phyloP scores from a whole-genome alignment of 768 basidiomycete genomes.

The Paxillus involutus region DNA sequence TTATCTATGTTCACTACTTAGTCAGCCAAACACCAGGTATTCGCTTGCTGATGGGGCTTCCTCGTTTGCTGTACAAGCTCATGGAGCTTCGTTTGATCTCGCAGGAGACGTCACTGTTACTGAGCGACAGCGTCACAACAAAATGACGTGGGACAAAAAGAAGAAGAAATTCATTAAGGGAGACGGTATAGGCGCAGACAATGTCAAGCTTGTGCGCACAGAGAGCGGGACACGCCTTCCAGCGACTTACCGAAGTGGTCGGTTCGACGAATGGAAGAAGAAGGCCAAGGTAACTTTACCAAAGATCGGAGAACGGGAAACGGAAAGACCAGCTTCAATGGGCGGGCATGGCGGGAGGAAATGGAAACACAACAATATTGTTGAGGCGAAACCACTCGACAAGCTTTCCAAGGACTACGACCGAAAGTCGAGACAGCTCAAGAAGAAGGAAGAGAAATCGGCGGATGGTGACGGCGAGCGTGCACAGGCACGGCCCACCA shows the following conservation, averaged over 20 bases:
- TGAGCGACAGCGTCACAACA: slow-evolving; percentile 55
- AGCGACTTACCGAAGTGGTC: slow-evolving; percentile 88
- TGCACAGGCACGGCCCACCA: slow-evolving; percentile 12
- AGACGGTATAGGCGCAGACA: slow-evolving; percentile 83
- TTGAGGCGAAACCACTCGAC: slow-evolving; percentile 73
- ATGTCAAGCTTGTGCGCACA: slow-evolving; percentile 89
- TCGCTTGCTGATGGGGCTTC: slow-evolving; percentile 87
- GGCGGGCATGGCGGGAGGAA: slow-evolving; percentile 46
- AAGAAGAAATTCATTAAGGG: slow-evolving; percentile 93
- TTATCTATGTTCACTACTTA: not conserved
- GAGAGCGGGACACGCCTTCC: slow-evolving; percentile 92
- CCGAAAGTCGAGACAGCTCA: slow-evolving; percentile 61
- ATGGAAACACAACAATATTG: slow-evolving; percentile 72
- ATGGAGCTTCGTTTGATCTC: slow-evolving; percentile 78
- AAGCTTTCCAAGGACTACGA: slow-evolving; percentile 73
- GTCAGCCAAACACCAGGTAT: slow-evolving; percentile 52
- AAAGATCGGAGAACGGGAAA: slow-evolving; percentile 79
- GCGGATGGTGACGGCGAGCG: slow-evolving; percentile 26
- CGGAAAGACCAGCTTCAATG: slow-evolving; percentile 34
- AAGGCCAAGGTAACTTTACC: slow-evolving; percentile 75
- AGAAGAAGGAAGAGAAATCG: slow-evolving; percentile 49
- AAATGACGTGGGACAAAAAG: slow-evolving; percentile 90
- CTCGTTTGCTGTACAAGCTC: slow-evolving; percentile 82
- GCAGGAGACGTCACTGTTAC: slow-evolving; percentile 64
- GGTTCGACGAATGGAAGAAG: slow-evolving; percentile 93